phyloP scores from a whole-genome alignment of 257 asterid genomes.

The Anisodus tanguticus region DNA sequence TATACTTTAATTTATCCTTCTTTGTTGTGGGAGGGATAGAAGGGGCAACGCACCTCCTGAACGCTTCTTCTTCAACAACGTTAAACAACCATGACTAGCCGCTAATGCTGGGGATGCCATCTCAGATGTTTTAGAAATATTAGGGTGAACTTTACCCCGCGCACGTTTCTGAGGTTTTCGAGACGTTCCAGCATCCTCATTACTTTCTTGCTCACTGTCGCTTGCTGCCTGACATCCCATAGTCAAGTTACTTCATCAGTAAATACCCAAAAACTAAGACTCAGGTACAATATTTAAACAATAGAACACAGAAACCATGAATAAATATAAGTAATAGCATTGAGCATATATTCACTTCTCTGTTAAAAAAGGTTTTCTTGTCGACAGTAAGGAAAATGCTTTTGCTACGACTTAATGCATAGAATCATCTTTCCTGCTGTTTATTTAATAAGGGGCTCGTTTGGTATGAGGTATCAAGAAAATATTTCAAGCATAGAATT shows the following conservation, averaged over 20 bases:
- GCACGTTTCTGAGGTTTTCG: slow-evolving; percentile 77
- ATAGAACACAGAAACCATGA: slow-evolving; percentile 20
- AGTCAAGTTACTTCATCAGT: slow-evolving; percentile 33
- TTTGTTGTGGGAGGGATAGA: background rate
- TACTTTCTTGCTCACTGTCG: slow-evolving; percentile 87
- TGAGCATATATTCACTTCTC: background rate
- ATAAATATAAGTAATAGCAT: slow-evolving; percentile 5
- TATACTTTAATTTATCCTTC: slow-evolving; percentile 11
- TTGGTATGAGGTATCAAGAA: too few species aligned
- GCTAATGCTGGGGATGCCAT: slow-evolving; percentile 53
- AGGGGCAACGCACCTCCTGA: slow-evolving; percentile 71
- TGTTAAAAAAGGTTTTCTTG: background rate
- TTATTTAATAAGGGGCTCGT: slow-evolving; percentile 14
- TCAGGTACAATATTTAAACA: slow-evolving; percentile 7
- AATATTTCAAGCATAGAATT: too few species aligned
- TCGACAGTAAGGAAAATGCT: background rate
- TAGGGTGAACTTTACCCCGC: slow-evolving; percentile 65
- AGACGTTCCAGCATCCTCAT: slow-evolving; percentile 78
- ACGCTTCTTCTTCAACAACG: slow-evolving; percentile 80
- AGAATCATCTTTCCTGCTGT: background rate
- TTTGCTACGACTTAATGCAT: background rate
- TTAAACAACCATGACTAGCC: slow-evolving; percentile 58
- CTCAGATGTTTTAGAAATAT: slow-evolving; percentile 57
- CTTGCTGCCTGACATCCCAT: slow-evolving; percentile 73
- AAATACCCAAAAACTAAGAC: background rate